Base-by-base conservation (phyloP, 2,329 filamentous ascomycete species). In the Xylaria sp. region DNA sequence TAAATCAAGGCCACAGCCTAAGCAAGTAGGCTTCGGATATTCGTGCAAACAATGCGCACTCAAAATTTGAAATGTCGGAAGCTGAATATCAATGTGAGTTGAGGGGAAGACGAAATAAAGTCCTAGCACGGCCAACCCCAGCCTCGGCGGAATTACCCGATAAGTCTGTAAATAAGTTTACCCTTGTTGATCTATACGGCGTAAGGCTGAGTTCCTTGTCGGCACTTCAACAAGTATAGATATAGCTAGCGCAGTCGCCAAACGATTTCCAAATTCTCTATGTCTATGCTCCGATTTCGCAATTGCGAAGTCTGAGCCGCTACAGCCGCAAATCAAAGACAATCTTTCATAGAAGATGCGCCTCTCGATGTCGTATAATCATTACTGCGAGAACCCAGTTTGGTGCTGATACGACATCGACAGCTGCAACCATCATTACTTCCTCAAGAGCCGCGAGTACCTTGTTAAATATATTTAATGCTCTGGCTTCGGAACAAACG, bases 121-220 rank as follows among this genome's bases (percentile, higher is more conserved):
- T 53, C 49, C 26, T 31, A 33, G 49, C 26, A 31, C 15, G 15
- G 33, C 49, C 26, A 4, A 10, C 26, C 49, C 26, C 26, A 33
- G 49, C 49, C 26, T 33, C 17, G 10, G 49, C 49, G 26, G 17
- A 31, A 53, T 53, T 53, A 31, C 26, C 49, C 49, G 49, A 53
- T 53, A 33, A n/a, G 28, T 49, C 3, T 3, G 46, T 26, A 33
- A 26, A 31, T 31, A 33, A 15, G 15, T 26, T 53, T 9, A 31
- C 26, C 6, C 13, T 31, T 31, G 17, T 53, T 53, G 26, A 15
- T 53, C 13, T 53, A 31, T 31, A 31, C 26, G 49, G 20, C 13
- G 9, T 60, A 60, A 60, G 40, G 53, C 61, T 63, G 28, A 63
- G 20, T 49, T 57, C 20, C 6, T 20, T 56, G 31, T 40, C 26